These are phyloP conservation scores for Podila verticillata DNA, from an alignment of 192 early-diverging fungal species.

Conservation along the genomic window DNA sequence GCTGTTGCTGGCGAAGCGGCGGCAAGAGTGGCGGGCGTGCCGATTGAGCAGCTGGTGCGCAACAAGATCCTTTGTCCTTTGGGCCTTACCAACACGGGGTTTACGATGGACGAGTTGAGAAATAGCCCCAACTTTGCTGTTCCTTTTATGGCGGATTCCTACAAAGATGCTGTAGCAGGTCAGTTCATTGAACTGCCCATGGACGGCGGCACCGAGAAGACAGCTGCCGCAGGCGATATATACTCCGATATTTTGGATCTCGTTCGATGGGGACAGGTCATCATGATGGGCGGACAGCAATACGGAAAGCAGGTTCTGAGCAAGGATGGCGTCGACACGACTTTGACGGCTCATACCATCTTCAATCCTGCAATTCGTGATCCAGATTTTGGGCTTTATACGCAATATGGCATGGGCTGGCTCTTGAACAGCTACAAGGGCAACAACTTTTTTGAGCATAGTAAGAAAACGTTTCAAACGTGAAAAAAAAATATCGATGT, in stretches of 20 bases:
- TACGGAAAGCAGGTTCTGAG: conserved; percentile 23
- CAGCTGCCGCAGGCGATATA: conserved; percentile 18
- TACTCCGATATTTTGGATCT: conserved; percentile 26
- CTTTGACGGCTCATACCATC: background rate
- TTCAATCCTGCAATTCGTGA: background rate
- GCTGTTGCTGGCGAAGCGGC: conserved; percentile 35
- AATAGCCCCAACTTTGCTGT: conserved; percentile 12
- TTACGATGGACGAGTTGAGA: conserved; percentile 16
- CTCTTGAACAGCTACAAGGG: background rate
- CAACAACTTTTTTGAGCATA: background rate
- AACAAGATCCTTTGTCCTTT: conserved; percentile 16
- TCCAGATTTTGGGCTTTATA: background rate
- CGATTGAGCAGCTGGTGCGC: conserved; percentile 12
- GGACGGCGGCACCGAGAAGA: background rate
- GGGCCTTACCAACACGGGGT: conserved; percentile 12
- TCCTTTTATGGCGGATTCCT: conserved; percentile 17
- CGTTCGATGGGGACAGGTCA: background rate
- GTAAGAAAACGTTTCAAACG: background rate
- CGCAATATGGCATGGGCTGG: background rate
- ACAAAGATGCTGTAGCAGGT: conserved; percentile 17
- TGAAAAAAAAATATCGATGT: too few species aligned
- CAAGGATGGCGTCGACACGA: background rate
- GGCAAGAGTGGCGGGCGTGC: conserved; percentile 9
- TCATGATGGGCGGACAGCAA: conserved; percentile 1
- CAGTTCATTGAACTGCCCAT: conserved; percentile 1